Evolutionary conservation across 108 stramenopile genomes (phyloP).

Genomic region (Cyclotella sp.): DNA sequence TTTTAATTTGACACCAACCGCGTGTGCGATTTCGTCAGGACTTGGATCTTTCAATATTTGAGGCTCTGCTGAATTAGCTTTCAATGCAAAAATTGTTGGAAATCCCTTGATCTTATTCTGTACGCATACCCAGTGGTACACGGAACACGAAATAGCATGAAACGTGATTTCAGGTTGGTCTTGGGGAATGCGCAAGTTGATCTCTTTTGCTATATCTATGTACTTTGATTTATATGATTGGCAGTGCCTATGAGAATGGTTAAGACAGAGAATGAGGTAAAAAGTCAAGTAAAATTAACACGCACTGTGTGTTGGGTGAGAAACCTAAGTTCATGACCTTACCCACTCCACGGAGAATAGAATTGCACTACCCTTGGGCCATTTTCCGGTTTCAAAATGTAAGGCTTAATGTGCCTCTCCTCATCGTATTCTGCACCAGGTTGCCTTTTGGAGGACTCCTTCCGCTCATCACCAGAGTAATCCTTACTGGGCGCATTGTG

Average conservation of each 20-base stretch:
- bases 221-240: conserved; percentile 67
- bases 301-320: not conserved
- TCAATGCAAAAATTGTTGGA: conserved; percentile 59
- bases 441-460: conserved; percentile 20
- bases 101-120: conserved; percentile 60
- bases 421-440: conserved; percentile 44
- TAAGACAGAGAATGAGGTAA: too few relatives aligned
- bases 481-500: conserved; percentile 49
- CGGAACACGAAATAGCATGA: conserved; percentile 73
- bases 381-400: conserved; percentile 41
- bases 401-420: conserved; percentile 48
- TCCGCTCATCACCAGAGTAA: conserved; percentile 44
- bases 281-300: not conserved
- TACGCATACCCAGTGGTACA: conserved; percentile 60
- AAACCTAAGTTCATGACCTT: not conserved
- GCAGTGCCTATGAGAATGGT: conserved; percentile 41
- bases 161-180: conserved; percentile 53
- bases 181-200: conserved; percentile 31
- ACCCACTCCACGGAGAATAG: conserved; percentile 79
- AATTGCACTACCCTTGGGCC: conserved; percentile 74
- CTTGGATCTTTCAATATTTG: conserved; percentile 37
- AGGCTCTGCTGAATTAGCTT: conserved; percentile 45
- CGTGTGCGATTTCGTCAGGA: conserved; percentile 26
- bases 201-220: conserved; percentile 60
- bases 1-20: conserved; percentile 29